These are phyloP conservation scores for Stylosanthes scabra DNA, from an alignment of 331 rosid genomes.

Conservation along the genomic window DNA sequence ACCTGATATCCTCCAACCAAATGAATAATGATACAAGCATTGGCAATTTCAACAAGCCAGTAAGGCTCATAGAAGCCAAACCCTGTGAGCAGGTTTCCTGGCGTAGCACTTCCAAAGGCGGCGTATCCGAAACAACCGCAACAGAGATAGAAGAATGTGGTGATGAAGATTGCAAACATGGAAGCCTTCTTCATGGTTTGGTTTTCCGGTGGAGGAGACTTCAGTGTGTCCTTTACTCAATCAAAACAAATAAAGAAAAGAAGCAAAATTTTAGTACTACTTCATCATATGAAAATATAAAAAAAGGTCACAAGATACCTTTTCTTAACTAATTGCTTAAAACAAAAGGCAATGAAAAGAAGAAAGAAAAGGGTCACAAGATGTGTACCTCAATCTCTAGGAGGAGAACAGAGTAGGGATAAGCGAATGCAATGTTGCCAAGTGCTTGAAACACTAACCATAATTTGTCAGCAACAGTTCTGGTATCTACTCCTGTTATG, in stretches of 20 bases:
- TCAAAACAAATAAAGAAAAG: neutral
- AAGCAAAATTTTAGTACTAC: slow-evolving; percentile 29
- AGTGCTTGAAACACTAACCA: slow-evolving; percentile 80
- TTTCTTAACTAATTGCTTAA: no score
- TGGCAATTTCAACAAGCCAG: slow-evolving; percentile 86
- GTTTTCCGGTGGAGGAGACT: slow-evolving; percentile 82
- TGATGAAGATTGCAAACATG: slow-evolving; percentile 54
- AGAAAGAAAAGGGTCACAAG: no score
- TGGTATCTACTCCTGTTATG: slow-evolving; percentile 58
- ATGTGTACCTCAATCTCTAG: slow-evolving; percentile 77
- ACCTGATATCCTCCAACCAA: slow-evolving; percentile 96
- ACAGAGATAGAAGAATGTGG: slow-evolving; percentile 89
- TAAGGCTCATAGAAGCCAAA: slow-evolving; percentile 79
- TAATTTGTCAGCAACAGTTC: slow-evolving; percentile 55
- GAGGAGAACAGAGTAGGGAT: slow-evolving; percentile 77
- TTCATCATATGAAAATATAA: neutral
- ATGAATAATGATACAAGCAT: slow-evolving; percentile 77
- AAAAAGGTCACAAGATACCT: neutral
- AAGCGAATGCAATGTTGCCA: slow-evolving; percentile 79
- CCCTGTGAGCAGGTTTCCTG: slow-evolving; percentile 88
- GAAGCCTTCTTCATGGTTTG: slow-evolving; percentile 89
- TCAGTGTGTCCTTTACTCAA: slow-evolving; percentile 68
- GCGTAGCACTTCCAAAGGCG: slow-evolving; percentile 76
- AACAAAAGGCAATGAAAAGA: no score
- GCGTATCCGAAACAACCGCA: slow-evolving; percentile 95